Evolutionary conservation across 495 filamentous ascomycete species (phyloP), one percentile per base, ranked within the genome.

Genomic region (Trichoderma asperelloides): DNA sequence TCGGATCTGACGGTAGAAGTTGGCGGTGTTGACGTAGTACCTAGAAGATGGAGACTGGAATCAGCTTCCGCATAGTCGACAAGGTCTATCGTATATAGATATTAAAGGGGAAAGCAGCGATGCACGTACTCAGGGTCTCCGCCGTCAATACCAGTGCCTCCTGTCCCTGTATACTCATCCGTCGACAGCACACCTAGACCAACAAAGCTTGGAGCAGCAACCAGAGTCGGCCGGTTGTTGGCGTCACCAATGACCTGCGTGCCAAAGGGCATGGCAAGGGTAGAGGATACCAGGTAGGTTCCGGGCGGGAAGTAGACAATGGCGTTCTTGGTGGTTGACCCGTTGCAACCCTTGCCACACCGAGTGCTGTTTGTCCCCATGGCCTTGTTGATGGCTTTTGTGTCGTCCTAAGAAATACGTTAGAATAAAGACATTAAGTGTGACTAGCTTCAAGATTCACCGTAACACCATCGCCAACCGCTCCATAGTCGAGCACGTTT

Each of bases 1-100:
- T 75, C 95, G 91, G 69, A 98, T 81, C 71, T 96, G 90, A 51
- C 95, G 92, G 85, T 92, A 97, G 83, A 98, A 98, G 81, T 98
- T 97, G 86, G 39, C 39, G 6, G 5, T 40, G 39, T 40, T n/a
- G 39, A 40, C 39, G 12, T 40, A 12, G 12, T 40, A 40, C 5
- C 12, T 12, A 40, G 39, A 6, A 40, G n/a, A n/a, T n/a, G n/a
- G n/a, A n/a, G n/a, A n/a, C n/a, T n/a, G n/a, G n/a, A n/a, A n/a
- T n/a, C n/a, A n/a, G n/a, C n/a, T n/a, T n/a, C n/a, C n/a, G n/a
- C n/a, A n/a, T n/a, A n/a, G n/a, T n/a, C n/a, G n/a, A n/a, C n/a
- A n/a, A n/a, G n/a, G n/a, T n/a, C n/a, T n/a, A n/a, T n/a, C n/a
- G n/a, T n/a, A n/a, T n/a, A n/a, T n/a, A n/a, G n/a, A n/a, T n/a